Base-by-base conservation (phyloP, 2,329 filamentous ascomycete genomes). In the Chalaropsis ovoidea region DNA sequence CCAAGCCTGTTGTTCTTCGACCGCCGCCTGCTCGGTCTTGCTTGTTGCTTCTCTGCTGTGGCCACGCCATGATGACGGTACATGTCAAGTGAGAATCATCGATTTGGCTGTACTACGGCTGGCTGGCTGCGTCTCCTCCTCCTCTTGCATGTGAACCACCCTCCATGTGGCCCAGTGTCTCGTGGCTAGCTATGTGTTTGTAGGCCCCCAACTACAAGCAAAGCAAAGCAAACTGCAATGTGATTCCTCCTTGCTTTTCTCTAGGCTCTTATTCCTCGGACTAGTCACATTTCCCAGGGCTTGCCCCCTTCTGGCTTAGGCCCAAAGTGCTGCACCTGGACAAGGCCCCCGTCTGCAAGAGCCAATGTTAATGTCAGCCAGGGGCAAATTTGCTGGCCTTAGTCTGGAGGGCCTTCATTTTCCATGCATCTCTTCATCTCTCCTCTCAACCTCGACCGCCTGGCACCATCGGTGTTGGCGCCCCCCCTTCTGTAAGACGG, bases 341-440 rank as follows among this genome's bases (percentile, higher is more conserved):
- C 47, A 52, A 56, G 31, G 52, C 52, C 52, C 8, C 24, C 27
- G 17, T 31, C 24, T 35, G 22, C 19, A 31, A 56, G 19, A 56
- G 7, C 52, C 52, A 56, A 31, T 39, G 52, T 56, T 35, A 56
- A 56, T 56, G 52, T 39, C n/a, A 56, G 52, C 52, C 52, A 56
- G 52, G 52, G 52, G 52, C 52, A 31, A 31, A 11, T 35, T 56
- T 35, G 24, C 52, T 24, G 22, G 24, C 17, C 22, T 31, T 31
- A 24, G 52, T 39, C 52, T 56, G 27, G 24, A 56, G 35, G 52
- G 24, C 17, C 52, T 35, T 56, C 52, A 24, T 56, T n/a, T 56
- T 56, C 52, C 2, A 19, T 39, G 52, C 52, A 17, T 56, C 19
- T 56, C 52, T 56, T 19, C 52, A 56, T 56, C 27, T 56, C 52